These are phyloP conservation scores for Chaetoscypha palmicola DNA, from an alignment of 2,329 filamentous ascomycete species.

Conservation along the genomic window DNA sequence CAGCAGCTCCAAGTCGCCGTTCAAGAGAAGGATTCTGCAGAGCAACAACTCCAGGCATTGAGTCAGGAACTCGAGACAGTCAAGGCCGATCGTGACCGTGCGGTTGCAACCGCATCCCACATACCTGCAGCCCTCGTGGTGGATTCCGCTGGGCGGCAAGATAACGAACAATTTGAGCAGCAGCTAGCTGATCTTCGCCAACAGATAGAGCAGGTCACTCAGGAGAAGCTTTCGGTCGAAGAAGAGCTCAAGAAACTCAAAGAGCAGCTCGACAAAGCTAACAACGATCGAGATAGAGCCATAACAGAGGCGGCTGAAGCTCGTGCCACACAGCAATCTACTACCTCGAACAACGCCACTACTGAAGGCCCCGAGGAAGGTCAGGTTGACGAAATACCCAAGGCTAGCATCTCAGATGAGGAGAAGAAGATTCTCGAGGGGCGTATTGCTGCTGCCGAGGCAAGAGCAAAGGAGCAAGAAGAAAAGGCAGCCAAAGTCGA, in stretches of 20 bases:
- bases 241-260: constrained; percentile 50
- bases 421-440: constrained; percentile 56
- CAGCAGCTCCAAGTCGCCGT: constrained; percentile 41
- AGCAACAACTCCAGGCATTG: constrained; percentile 34
- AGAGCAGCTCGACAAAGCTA: constrained; percentile 53
- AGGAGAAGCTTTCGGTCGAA: constrained; percentile 64
- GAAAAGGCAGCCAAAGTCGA: constrained; percentile 52
- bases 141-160: constrained; percentile 45
- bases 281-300: constrained; percentile 52
- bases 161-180: constrained; percentile 41
- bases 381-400: constrained; percentile 40
- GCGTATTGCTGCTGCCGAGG: constrained; percentile 52
- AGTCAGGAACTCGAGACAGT: constrained; percentile 37
- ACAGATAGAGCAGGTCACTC: constrained; percentile 57
- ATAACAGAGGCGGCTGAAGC: constrained; percentile 36
- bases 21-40: constrained; percentile 28
- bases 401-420: constrained; percentile 42
- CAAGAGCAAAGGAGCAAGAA: constrained; percentile 58
- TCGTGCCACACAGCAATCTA: constrained; percentile 34
- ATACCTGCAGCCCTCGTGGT: constrained; percentile 30
- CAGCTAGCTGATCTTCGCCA: constrained; percentile 44
- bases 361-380: constrained; percentile 51
- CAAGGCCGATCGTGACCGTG: constrained; percentile 40
- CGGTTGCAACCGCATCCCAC: constrained; percentile 26
- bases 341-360: constrained; percentile 19